Base-by-base conservation (phyloP, 352 stramenopile genomes). In the Globisporangium acanthophoron region DNA sequence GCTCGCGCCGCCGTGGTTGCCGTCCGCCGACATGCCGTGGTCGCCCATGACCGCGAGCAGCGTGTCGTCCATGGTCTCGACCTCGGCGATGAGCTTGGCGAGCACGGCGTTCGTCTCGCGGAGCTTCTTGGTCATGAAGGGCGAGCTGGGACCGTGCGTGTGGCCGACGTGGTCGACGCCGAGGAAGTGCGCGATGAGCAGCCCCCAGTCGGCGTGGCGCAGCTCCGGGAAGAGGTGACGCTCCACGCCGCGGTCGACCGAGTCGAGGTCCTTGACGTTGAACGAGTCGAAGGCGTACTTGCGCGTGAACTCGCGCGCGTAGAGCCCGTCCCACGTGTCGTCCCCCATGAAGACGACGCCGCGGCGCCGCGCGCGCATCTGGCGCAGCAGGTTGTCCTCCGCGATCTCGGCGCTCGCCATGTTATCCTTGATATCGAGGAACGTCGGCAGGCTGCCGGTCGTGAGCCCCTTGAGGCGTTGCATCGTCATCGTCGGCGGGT, bases 401-500 rank as follows among this genome's bases (percentile, higher is more conserved):
- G 90, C 85, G 58, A 99, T 96, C 53, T 84, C 85, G 61, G 66
- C 85, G 63, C 90, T 90, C 57, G 87, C 81, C 73, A 98, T 96
- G 66, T 97, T 97, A 54, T 96, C 80, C 54, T 92, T 91, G 66
- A 99, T 98, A 66, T 99, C 96, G 35, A 98, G 80, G 76, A 99
- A 99, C 8, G 97, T 99, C 20, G 97, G 97, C 27, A 99, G 71
- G n/a, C 86, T 94, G 39, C 97, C 97, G 0, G 96, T 99, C 35
- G 96, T 98, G 35, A 99, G 72, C 1, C 94, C 96, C 69, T 99
- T 99, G 8, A 99, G 80, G 5, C 97, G 80, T 71, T 99, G 96
- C 89, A 98, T 98, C 4, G 97, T 99, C 55, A 98, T 97, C n/a
- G 97, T 99, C 9, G 97, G 97, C 54, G 96, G 93, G 69, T 99